These are phyloP conservation scores for Penicillium sp. DNA, from an alignment of 2,329 filamentous ascomycete species.

Conservation along the genomic window DNA sequence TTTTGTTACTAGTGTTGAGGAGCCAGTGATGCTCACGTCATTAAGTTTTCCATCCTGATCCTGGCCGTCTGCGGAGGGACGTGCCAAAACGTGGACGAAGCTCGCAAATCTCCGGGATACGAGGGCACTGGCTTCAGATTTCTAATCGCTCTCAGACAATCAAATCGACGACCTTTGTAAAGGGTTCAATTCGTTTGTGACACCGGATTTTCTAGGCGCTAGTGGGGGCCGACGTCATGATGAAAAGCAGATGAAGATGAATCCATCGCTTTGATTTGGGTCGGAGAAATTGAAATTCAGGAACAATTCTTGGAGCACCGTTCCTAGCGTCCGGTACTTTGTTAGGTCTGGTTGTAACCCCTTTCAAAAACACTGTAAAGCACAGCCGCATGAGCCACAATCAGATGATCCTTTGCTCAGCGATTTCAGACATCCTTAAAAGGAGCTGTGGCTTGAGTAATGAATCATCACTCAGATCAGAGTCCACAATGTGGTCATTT, in stretches of 20 bases:
- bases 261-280: constrained; percentile 1
- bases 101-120: constrained; percentile 1
- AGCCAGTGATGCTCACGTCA: constrained; percentile 4
- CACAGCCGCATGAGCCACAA: not conserved
- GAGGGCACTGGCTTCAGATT: not conserved
- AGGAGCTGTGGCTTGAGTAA: not conserved
- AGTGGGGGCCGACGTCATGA: constrained; percentile 11
- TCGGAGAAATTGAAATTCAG: constrained; percentile 9
- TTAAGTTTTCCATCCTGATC: not conserved
- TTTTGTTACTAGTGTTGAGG: not conserved
- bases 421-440: not conserved
- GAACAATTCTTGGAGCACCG: not conserved
- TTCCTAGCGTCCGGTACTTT: constrained; percentile 7
- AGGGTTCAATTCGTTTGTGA: not conserved
- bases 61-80: not conserved
- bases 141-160: not conserved
- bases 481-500: not conserved
- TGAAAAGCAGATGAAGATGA: not conserved
- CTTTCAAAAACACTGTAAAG: too few species aligned
- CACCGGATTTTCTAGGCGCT: not conserved
- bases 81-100: not conserved
- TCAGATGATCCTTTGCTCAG: not conserved
- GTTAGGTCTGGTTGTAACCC: too few species aligned
- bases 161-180: not conserved
- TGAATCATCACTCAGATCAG: not conserved